Conservation (phyloP, 2,329 filamentous ascomycete species). For the Arthrobotrys conoides region DNA sequence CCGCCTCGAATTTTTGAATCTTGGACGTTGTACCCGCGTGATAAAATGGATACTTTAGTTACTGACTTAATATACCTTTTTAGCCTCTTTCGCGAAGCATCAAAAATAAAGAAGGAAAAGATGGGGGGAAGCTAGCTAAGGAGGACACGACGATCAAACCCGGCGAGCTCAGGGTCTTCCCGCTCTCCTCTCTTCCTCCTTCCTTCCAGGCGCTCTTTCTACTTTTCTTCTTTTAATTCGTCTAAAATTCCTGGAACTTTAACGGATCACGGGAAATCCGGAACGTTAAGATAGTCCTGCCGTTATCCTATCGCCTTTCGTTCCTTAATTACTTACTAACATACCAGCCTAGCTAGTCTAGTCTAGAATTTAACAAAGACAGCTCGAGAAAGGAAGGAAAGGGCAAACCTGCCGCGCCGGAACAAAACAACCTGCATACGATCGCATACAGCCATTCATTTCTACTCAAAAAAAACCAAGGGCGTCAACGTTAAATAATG, state of each 20-base stretch:
- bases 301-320: conserved; percentile 7
- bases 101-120: too few relatives aligned
- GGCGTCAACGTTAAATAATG: neutral
- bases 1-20: conserved; percentile 20
- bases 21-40: conserved; percentile 15
- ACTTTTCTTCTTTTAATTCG: neutral
- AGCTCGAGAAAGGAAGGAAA: neutral
- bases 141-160: neutral
- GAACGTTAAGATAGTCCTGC: neutral
- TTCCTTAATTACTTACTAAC: too few relatives aligned
- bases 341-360: neutral
- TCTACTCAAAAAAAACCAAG: neutral
- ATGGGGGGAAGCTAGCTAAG: neutral
- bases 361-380: too few relatives aligned
- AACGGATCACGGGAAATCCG: conserved; percentile 17
- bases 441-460: too few relatives aligned
- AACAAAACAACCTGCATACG: neutral
- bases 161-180: conserved; percentile 40
- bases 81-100: neutral
- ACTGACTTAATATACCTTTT: too few relatives aligned
- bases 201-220: neutral
- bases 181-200: neutral
- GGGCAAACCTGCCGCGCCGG: neutral
- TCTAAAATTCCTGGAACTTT: neutral
- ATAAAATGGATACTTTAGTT: conserved; percentile 11